Evolutionary conservation across 2,329 filamentous ascomycete genomes (phyloP).

Genomic region (Monosporascus sp.): DNA sequence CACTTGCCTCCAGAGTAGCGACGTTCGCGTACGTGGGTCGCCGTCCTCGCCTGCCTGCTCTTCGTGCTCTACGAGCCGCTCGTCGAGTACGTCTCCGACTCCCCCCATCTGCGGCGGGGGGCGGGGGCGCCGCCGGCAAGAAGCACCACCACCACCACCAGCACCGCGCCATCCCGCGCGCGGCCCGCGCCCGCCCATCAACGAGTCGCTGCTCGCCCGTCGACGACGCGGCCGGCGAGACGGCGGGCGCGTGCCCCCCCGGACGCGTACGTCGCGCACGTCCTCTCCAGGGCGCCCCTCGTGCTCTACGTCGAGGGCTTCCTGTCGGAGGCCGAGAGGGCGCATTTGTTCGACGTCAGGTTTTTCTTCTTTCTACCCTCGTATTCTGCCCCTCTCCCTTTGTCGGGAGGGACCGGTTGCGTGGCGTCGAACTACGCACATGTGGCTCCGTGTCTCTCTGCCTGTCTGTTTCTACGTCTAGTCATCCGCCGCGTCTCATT

Average conservation of each 20-base stretch:
- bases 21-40: conserved; percentile 44
- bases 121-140: too few relatives aligned
- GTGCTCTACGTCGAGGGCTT: conserved; percentile 52
- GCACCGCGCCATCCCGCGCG: conserved; percentile 25
- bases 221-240: conserved; percentile 35
- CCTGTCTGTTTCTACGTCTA: neutral
- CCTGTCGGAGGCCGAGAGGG: conserved; percentile 37
- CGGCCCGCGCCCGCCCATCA: conserved; percentile 40
- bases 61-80: conserved; percentile 39
- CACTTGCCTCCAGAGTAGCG: neutral
- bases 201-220: conserved; percentile 47
- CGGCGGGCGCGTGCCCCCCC: conserved; percentile 29
- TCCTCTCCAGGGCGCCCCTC: conserved; percentile 44
- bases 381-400: too few relatives aligned
- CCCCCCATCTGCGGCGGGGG: neutral
- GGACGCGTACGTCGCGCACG: conserved; percentile 41
- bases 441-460: neutral
- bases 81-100: conserved; percentile 28
- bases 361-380: conserved; percentile 13
- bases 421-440: too few relatives aligned
- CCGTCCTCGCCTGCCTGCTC: conserved; percentile 35
- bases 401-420: too few relatives aligned
- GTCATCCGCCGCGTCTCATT: too few relatives aligned
- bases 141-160: too few relatives aligned
- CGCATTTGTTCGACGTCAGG: conserved; percentile 47